Conservation (phyloP, 2,329 filamentous ascomycete species). For the Aspergillus fumigatiaffinis region DNA sequence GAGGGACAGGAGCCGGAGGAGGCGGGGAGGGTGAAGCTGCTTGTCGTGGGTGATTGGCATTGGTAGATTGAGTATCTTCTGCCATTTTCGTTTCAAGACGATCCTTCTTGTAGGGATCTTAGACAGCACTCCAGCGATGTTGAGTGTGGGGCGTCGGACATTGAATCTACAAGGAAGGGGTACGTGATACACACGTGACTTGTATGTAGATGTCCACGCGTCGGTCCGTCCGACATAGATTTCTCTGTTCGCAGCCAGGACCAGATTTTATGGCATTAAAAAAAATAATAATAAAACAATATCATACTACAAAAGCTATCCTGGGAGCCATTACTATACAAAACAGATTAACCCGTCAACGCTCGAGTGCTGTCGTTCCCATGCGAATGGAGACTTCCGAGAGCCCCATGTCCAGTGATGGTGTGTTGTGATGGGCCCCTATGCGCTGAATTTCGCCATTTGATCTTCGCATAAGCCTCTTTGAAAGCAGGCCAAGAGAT, state of each 20-base stretch:
- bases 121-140: slow-evolving; percentile 7
- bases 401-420: not conserved
- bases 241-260: not conserved
- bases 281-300: not conserved
- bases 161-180: not conserved
- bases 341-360: slow-evolving; percentile 6
- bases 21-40: slow-evolving; percentile 48
- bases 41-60: slow-evolving; percentile 10
- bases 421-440: not conserved
- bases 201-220: not conserved
- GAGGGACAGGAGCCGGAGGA: slow-evolving; percentile 50
- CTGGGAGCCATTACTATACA: not conserved
- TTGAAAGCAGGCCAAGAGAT: slow-evolving; percentile 65
- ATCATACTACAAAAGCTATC: not conserved
- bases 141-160: not conserved
- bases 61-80: slow-evolving; percentile 11
- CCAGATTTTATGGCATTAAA: not conserved
- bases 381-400: not conserved
- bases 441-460: not conserved
- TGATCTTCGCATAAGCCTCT: slow-evolving; percentile 18
- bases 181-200: not conserved
- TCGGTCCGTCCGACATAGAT: not conserved
- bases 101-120: slow-evolving; percentile 1
- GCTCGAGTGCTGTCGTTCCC: slow-evolving; percentile 11
- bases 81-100: slow-evolving; percentile 14